Evolutionary conservation across 2,329 filamentous ascomycete genomes (phyloP).

Genomic region (Cylindrodendrum hubeiense): DNA sequence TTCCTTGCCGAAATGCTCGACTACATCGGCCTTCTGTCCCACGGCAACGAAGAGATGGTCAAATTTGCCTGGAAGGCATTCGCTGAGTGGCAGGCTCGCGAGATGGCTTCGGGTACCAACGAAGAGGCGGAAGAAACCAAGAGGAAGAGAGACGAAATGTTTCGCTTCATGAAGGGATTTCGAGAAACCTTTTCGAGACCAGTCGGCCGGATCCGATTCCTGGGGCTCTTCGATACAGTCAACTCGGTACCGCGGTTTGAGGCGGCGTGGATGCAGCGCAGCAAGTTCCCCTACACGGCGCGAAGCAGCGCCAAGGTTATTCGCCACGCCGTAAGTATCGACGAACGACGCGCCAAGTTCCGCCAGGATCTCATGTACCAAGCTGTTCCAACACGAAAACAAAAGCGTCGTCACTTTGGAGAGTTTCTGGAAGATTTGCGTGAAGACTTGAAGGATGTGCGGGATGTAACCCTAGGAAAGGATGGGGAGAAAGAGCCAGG

Average conservation of each 20-base stretch:
- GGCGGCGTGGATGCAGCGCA: constrained; percentile 81
- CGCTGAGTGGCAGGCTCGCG: constrained; percentile 76
- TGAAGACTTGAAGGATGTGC: constrained; percentile 21
- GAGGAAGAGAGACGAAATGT: constrained; percentile 67
- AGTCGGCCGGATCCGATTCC: constrained; percentile 78
- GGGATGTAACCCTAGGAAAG: constrained; percentile 6
- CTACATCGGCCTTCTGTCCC: constrained; percentile 81
- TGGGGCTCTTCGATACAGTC: constrained; percentile 86
- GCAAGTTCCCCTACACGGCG: constrained; percentile 78
- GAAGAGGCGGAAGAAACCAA: constrained; percentile 57
- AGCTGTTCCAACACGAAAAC: constrained; percentile 34
- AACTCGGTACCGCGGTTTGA: constrained; percentile 86
- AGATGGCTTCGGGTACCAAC: constrained; percentile 57
- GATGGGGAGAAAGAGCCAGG: neutral
- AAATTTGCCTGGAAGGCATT: constrained; percentile 88
- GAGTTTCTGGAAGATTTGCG: constrained; percentile 41
- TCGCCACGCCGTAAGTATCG: constrained; percentile 77
- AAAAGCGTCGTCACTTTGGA: constrained; percentile 39
- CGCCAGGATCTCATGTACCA: constrained; percentile 77
- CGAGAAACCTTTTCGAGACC: constrained; percentile 85
- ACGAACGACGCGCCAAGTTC: constrained; percentile 79
- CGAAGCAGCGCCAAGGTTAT: constrained; percentile 71
- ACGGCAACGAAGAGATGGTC: constrained; percentile 89
- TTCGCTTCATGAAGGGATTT: constrained; percentile 82
- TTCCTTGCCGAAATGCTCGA: constrained; percentile 89